Base-by-base conservation (phyloP, 192 early-diverging fungal species). In the Haplosporangium gracile region DNA sequence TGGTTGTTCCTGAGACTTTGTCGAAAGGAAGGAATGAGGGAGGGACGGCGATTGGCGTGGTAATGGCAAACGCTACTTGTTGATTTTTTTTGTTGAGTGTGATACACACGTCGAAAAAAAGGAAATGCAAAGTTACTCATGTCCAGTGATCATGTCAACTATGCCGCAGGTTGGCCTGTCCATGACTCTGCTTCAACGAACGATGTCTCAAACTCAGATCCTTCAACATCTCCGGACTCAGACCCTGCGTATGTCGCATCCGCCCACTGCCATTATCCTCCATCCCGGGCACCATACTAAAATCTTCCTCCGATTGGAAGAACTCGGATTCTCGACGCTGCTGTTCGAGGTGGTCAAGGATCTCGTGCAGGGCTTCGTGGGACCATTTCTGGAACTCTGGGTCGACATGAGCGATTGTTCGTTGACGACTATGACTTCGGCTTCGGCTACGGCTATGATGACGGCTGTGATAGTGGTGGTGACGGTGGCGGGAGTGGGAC, bases 141-240 rank as follows among this genome's bases (percentile, higher is more conserved):
- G 45, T 26, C n/a, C 26, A 6, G 45, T 42, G 16, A 26, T n/a
- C 47, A 32, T 75, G 70, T 79, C 78, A 73, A 16, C 79, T 49
- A 24, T 80, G 79, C 53, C 79, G 72, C 0, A 80, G 79, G 22
- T 80, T 80, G 43, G 79, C 79, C 43, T 80, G 73, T 2, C 79
- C 79, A 69, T 80, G 79, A 34, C 72, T 74, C 70, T 80, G 79
- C 47, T 34, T 26, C 32, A 80, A 20, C 2, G 72, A 49, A 2
- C 26, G 60, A 32, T 65, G 60, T 29, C 60, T 65, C 60, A 10
- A 15, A 32, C 13, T 68, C 8, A 45, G 10, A 2, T 68, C 72
- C 43, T 18, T 68, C 75, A 34, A 36, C 53, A 80, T 22, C 26
- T 74, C 45, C 7, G 79, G 79, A 65, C 74, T 80, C 20, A 80